Percentiles rank a stretch among this genome's conserved stretches.
phyloP scores from a whole-genome alignment of 495 filamentous ascomycete genomes.

The Aspergillus egyptiacus region DNA sequence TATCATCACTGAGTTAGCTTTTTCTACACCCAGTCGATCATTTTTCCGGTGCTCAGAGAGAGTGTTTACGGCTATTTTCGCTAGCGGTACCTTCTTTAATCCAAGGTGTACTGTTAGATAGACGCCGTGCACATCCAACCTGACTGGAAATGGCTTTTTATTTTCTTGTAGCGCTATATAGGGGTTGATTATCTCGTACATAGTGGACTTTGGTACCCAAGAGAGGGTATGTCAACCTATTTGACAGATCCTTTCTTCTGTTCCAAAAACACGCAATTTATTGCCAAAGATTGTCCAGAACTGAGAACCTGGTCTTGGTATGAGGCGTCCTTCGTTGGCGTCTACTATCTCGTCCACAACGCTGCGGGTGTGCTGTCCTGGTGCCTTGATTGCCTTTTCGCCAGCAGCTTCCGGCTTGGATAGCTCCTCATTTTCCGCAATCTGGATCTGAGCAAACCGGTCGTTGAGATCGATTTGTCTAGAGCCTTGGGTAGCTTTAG shows the following conservation, averaged over 20 bases:
- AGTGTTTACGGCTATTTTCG: constrained; percentile 55
- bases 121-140: constrained; percentile 50
- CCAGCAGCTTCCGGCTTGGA: not conserved
- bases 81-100: constrained; percentile 61
- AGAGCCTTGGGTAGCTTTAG: not conserved
- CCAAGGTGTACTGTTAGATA: constrained; percentile 69
- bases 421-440: constrained; percentile 17
- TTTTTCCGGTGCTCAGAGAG: constrained; percentile 56
- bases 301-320: constrained; percentile 42
- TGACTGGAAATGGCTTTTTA: not conserved
- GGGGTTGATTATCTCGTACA: not conserved
- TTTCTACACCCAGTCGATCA: constrained; percentile 54
- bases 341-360: not conserved
- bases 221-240: constrained; percentile 16
- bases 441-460: constrained; percentile 15
- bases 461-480: constrained; percentile 5
- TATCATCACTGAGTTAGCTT: constrained; percentile 54
- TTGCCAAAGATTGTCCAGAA: constrained; percentile 64
- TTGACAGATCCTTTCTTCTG: constrained; percentile 48
- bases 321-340: constrained; percentile 24
- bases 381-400: not conserved
- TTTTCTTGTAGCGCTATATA: not conserved
- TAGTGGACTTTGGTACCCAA: not conserved
- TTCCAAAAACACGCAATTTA: constrained; percentile 60
- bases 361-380: not conserved